These are phyloP conservation scores for Trichoderma oligosporum DNA, from an alignment of 2,329 filamentous ascomycete genomes.

Conservation along the genomic window DNA sequence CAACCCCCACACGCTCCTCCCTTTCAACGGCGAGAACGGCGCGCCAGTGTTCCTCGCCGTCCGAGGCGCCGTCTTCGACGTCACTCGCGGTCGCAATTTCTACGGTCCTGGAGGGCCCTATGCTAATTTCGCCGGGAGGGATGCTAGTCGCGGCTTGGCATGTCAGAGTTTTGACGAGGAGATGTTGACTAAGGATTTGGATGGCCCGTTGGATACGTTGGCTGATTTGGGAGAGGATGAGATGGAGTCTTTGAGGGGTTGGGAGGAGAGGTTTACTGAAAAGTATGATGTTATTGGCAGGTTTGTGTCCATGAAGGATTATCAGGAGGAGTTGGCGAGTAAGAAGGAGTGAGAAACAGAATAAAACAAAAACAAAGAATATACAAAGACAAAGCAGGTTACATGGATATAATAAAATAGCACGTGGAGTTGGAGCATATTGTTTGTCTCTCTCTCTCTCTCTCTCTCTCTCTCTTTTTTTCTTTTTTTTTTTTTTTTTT, in stretches of 20 bases:
- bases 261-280: conserved; percentile 89
- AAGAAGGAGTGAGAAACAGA: conserved; percentile 9
- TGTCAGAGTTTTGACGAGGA: conserved; percentile 90
- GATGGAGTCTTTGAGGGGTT: conserved; percentile 77
- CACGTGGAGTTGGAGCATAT: no score
- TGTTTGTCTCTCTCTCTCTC: no score
- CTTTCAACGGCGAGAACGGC: conserved; percentile 73
- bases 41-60: conserved; percentile 86
- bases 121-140: conserved; percentile 90
- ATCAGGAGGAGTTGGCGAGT: conserved; percentile 22
- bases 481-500: no score
- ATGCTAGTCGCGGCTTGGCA: conserved; percentile 83
- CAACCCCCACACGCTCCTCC: conserved; percentile 75
- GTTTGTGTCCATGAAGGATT: conserved; percentile 58
- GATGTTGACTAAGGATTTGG: conserved; percentile 88
- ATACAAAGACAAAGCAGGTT: no score
- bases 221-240: conserved; percentile 69
- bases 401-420: no score
- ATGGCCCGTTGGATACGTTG: conserved; percentile 75
- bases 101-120: conserved; percentile 96
- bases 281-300: conserved; percentile 96
- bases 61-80: conserved; percentile 86
- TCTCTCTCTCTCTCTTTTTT: no score
- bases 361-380: background rate
- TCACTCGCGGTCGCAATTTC: conserved; percentile 81